Base-by-base conservation (phyloP, 257 asterid genomes). In the Gentiana macrophylla region DNA sequence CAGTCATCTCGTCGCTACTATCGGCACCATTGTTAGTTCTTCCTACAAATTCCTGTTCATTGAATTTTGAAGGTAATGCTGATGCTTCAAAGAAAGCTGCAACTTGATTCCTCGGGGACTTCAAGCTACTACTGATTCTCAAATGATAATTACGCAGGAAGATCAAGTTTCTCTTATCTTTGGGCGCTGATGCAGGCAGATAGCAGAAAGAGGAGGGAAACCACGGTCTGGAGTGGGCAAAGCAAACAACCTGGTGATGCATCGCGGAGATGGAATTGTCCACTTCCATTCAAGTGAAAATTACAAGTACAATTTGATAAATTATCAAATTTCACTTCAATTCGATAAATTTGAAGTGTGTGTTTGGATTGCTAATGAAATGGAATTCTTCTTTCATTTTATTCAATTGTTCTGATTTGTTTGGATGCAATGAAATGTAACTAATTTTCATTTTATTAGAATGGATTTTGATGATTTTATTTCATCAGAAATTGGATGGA, bases 141-240 rank as follows among this genome's bases (percentile, higher is more conserved):
- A 35, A 44, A 47, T 1, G 48, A 32, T 56, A 45, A 37, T 54
- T 59, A 62, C 63, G 45, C 2, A 10, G 1, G 61, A 60, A 53
- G 35, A 64, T 37, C 55, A 65, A 6, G 45, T 54, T 46, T 50
- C 62, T 37, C n/a, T 12, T 65, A 41, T 43, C 66, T 57, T 54
- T 82, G 44, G 83, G 70, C 61, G 60, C 44, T 38, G 61, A 52
- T 44, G 67, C 32, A 61, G 64, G 49, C 45, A 62, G 64, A 33
- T 63, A 64, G 49, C 67, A 55, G 13, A 72, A 55, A 68, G 75
- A 59, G 55, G 33, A 50, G 41, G 67, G 38, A 35, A 11, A 50
- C 52, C 58, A 52, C 43, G 12, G 24, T 34, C 33, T 12, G 4
- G 41, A 32, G 5, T 50, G 43, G 33, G 51, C 12, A 51, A 24